These are phyloP conservation scores for Gaeumannomyces tritici DNA, from an alignment of 2,329 filamentous ascomycete species.

Conservation along the genomic window DNA sequence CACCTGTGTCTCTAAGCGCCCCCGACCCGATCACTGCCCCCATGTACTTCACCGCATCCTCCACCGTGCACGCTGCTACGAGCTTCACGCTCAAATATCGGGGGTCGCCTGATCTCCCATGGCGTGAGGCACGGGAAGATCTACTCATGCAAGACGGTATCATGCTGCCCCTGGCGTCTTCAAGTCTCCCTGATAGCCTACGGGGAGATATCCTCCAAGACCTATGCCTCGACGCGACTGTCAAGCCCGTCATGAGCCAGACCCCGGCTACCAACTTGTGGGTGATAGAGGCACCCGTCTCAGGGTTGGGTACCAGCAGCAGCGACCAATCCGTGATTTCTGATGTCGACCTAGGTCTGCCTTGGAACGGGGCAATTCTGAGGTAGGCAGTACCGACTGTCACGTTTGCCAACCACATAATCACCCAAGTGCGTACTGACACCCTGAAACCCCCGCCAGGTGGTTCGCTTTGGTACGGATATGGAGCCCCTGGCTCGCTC, in stretches of 20 bases:
- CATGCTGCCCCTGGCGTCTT: constrained; percentile 29
- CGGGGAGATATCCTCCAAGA: constrained; percentile 43
- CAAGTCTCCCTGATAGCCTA: constrained; percentile 28
- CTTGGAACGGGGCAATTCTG: constrained; percentile 41
- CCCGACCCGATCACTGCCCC: constrained; percentile 21
- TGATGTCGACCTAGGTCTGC: constrained; percentile 50
- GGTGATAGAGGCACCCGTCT: constrained; percentile 50
- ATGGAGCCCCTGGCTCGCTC: constrained; percentile 78
- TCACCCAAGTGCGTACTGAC: constrained; percentile 8
- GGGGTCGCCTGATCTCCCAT: constrained; percentile 36
- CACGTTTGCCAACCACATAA: not conserved
- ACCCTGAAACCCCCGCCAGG: constrained; percentile 25
- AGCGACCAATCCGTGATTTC: constrained; percentile 48
- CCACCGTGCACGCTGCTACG: constrained; percentile 38
- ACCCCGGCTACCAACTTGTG: constrained; percentile 61
- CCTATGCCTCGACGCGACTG: constrained; percentile 44
- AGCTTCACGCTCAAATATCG: constrained; percentile 68
- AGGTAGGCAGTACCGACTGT: constrained; percentile 29
- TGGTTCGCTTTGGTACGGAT: constrained; percentile 78
- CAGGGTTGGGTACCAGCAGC: constrained; percentile 44
- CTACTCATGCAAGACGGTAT: constrained; percentile 54
- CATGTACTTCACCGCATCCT: constrained; percentile 43
- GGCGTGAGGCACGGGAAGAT: constrained; percentile 64
- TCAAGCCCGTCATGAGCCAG: constrained; percentile 50
- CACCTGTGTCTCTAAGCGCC: constrained; percentile 42